phyloP scores from a whole-genome alignment of 192 early-diverging fungal species.

The Spizellomyces sp. region DNA sequence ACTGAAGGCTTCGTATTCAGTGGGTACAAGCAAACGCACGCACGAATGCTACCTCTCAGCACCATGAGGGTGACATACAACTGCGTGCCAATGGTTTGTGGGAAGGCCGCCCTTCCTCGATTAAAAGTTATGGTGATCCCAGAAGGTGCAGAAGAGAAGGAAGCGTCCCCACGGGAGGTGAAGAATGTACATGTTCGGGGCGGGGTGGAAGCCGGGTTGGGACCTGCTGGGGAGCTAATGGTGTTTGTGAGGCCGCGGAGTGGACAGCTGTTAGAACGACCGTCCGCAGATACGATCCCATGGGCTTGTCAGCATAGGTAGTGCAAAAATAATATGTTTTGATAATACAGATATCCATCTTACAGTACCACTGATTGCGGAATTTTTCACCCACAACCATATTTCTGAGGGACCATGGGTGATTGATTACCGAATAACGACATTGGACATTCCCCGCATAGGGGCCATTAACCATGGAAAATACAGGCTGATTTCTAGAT shows the following conservation, averaged over 20 bases:
- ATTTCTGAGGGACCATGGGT: too few relatives aligned
- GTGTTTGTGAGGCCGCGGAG: conserved; percentile 8
- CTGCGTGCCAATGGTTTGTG: conserved; percentile 64
- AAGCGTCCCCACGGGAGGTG: not conserved
- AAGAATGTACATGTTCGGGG: conserved; percentile 15
- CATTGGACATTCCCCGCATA: too few relatives aligned
- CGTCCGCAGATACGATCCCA: too few relatives aligned
- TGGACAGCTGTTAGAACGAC: not conserved
- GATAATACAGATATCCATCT: too few relatives aligned
- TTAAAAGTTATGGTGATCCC: conserved; percentile 17
- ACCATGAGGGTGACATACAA: conserved; percentile 53
- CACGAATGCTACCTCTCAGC: conserved; percentile 62
- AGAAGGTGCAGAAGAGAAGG: not conserved
- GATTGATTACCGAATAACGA: too few relatives aligned
- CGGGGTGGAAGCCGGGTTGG: conserved; percentile 15
- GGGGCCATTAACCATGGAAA: too few relatives aligned
- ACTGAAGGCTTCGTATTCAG: conserved; percentile 76
- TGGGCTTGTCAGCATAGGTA: too few relatives aligned
- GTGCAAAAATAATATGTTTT: too few relatives aligned
- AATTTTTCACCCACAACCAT: too few relatives aligned
- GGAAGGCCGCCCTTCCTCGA: conserved; percentile 58
- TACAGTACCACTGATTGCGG: too few relatives aligned
- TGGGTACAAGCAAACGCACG: conserved; percentile 64
- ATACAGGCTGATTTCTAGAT: too few relatives aligned
- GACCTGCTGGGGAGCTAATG: not conserved